Base-by-base conservation (phyloP, 768 basidiomycete genomes). In the Tulasnella sp. region DNA sequence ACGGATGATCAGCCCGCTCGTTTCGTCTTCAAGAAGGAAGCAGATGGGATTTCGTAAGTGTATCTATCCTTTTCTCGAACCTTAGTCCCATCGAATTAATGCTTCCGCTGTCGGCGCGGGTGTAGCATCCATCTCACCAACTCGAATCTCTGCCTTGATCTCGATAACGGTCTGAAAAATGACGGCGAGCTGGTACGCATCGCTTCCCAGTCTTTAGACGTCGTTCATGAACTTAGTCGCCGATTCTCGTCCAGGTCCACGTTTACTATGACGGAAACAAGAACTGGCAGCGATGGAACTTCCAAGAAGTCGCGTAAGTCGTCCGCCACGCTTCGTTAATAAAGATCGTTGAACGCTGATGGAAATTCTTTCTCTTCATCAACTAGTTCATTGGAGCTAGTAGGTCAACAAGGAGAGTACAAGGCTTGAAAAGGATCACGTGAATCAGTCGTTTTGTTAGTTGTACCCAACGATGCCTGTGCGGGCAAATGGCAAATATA, bases 121-220 rank as follows among this genome's bases (percentile, higher is more conserved):
- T 11, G 15, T 35, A 67, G 61, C 11, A 67, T 67, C 18, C 61
- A 67, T 13, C 61, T 67, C 0, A 29, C 61, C 61, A 67, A 67
- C 61, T 67, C 61, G 29, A 67, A 67, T 26, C 61, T 67, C 61
- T 67, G 61, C 61, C 61, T 67, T 13, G 61, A 67, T 29, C 61
- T 67, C 61, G 35, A 32, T 35, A 67, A 67, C 32, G 61, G 61
- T 35, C 32, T 67, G 61, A 67, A 67, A 35, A 67, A 67, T 13
- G 61, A 67, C 26, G 61, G 61, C 61, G 61, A 67, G 32, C 61
- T 67, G 23, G 61, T 67, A 35, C 61, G 61, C 16, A 67, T 3
- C 18, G 32, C 26, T 15, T 35, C 1, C 26, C 15, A 29, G 11
- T 5, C 3, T 67, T 35, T 2, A 35, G 23, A 32, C 26, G 9